Percentiles rank a stretch among this genome's conserved stretches.
Evolutionary conservation across 2,329 filamentous ascomycete species (phyloP).

Genomic region (Teratosphaeria viscida): DNA sequence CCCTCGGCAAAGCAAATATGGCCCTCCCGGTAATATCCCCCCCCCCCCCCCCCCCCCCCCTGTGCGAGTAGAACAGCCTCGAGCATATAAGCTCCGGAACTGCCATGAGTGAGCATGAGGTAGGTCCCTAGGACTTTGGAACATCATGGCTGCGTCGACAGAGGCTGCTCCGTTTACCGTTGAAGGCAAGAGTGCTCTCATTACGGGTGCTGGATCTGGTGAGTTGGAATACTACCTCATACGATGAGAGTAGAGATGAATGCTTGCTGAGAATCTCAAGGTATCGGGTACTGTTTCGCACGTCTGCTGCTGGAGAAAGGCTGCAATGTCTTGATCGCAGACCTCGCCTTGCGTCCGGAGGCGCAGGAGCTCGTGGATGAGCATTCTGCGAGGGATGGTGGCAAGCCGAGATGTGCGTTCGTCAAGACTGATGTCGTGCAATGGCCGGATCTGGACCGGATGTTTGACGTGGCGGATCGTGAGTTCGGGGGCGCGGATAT

Average conservation of each 20-base stretch:
- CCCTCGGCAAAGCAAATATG: neutral
- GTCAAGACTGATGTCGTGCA: slow-evolving; percentile 38
- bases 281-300: slow-evolving; percentile 39
- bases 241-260: neutral
- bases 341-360: slow-evolving; percentile 38
- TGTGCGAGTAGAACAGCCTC: neutral
- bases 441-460: slow-evolving; percentile 39
- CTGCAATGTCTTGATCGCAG: slow-evolving; percentile 41
- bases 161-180: slow-evolving; percentile 27
- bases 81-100: neutral
- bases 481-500: slow-evolving; percentile 40
- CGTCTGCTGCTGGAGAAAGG: slow-evolving; percentile 32
- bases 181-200: slow-evolving; percentile 36
- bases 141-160: slow-evolving; percentile 13
- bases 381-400: slow-evolving; percentile 16
- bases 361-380: slow-evolving; percentile 32
- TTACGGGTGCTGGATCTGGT: slow-evolving; percentile 39
- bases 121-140: neutral
- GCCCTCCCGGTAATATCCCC: neutral
- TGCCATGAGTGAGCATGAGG: neutral
- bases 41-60: neutral
- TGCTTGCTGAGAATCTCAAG: slow-evolving; percentile 16
- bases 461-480: slow-evolving; percentile 39
- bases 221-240: neutral
- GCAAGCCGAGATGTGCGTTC: slow-evolving; percentile 31